Conservation (phyloP, 2,329 filamentous ascomycete species). For the Microdochium trichocladiopsis region DNA sequence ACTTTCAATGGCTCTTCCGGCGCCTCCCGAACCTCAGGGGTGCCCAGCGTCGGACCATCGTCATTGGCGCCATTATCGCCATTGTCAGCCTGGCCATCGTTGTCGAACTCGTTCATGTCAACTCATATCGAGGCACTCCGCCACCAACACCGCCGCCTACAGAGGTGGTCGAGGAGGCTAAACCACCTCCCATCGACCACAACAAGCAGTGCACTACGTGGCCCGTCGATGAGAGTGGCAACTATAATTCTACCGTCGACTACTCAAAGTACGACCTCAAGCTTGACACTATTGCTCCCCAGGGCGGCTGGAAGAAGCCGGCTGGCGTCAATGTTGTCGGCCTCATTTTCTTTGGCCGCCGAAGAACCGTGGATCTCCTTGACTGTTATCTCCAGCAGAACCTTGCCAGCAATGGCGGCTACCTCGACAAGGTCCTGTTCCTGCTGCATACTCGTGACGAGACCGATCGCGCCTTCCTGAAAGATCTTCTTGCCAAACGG, state of each 20-base stretch:
- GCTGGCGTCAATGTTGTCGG: slow-evolving; percentile 28
- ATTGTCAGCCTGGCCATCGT: not conserved
- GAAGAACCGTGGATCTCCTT: slow-evolving; percentile 33
- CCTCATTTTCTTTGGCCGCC: slow-evolving; percentile 38
- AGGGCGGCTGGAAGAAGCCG: slow-evolving; percentile 20
- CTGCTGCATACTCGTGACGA: slow-evolving; percentile 30
- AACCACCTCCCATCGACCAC: not conserved
- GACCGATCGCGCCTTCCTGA: slow-evolving; percentile 29
- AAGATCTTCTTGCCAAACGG: slow-evolving; percentile 24
- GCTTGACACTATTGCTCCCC: slow-evolving; percentile 15
- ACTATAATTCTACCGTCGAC: slow-evolving; percentile 9
- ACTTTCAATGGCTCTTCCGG: slow-evolving; percentile 3
- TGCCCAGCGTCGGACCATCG: too few relatives aligned
- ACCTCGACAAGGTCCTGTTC: slow-evolving; percentile 37
- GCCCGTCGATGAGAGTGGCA: slow-evolving; percentile 14
- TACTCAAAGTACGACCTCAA: slow-evolving; percentile 7
- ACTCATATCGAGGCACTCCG: not conserved
- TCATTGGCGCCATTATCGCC: not conserved
- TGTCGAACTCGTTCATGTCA: too few relatives aligned
- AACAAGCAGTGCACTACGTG: slow-evolving; percentile 18
- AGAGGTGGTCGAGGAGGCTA: not conserved
- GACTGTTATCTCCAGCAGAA: slow-evolving; percentile 39
- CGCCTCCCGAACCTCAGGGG: slow-evolving; percentile 1
- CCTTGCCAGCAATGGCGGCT: slow-evolving; percentile 33
- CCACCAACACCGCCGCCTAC: not conserved